Base-by-base conservation (phyloP, 2,329 filamentous ascomycete species). In the Colletotrichum salicis region DNA sequence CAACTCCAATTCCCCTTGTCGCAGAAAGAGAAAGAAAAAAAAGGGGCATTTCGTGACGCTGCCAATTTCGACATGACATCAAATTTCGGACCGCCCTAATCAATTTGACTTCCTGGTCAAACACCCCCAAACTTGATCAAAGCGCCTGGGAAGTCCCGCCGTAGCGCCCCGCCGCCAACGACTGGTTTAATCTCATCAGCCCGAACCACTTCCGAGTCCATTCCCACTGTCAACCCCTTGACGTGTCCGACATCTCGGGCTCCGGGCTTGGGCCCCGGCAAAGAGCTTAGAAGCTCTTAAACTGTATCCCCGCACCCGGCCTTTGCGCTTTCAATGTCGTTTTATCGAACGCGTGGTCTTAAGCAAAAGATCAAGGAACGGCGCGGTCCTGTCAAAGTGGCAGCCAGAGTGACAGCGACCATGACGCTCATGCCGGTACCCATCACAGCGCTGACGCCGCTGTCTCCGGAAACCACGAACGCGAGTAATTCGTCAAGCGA, bases 51-150 rank as follows among this genome's bases (percentile, higher is more conserved):
- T 69, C 52, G 65, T 60, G 59, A 60, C 22, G 33, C n/a, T 69
- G 45, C 48, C 70, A 69, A 70, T 59, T 69, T 72, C 33, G 48
- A 69, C 54, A 58, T 69, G 54, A 63, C 70, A 72, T 72, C 65
- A 72, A 72, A 72, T 72, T 72, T 72, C 70, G 65, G 70, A 55
- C 65, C 22, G 35, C 65, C 70, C 48, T 72, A 60, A 61, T 70
- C 70, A 72, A 72, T 72, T 64, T 72, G 70, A 64, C 66, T 70
- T 70, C 70, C 70, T 64, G 54, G 70, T 70, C 70, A 72, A 71
- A 71, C 64, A 57, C 57, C 58, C 57, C 64, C 37, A 68, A 70
- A 64, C 70, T 59, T 64, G 70, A 56, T 45, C 70, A 70, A 70
- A 72, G 66, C 70, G 55, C 37, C n/a, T 58, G 70, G 59, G 65